phyloP scores from a whole-genome alignment of 192 early-diverging fungal species.

The Coemansia sp. region DNA sequence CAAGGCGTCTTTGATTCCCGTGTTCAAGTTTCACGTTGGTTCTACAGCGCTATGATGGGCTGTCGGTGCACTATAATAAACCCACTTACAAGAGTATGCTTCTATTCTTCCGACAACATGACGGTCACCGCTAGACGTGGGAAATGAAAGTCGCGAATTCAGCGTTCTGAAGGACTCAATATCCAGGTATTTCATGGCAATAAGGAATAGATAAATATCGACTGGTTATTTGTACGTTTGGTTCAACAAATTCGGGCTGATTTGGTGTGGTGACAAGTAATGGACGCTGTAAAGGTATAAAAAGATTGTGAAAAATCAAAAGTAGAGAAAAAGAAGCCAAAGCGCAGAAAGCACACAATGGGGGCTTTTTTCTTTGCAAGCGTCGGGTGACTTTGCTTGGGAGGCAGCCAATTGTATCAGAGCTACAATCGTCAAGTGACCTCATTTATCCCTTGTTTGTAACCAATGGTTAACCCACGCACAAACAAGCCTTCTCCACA shows the following conservation, averaged over 20 bases:
- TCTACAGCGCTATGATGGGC: background rate
- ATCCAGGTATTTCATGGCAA: conserved; percentile 86
- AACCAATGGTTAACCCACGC: too few species aligned
- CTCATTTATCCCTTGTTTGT: too few species aligned
- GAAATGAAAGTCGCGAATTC: conserved; percentile 80
- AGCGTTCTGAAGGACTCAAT: conserved; percentile 77
- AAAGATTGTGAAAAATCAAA: background rate
- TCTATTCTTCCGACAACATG: conserved; percentile 82
- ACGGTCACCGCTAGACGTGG: conserved; percentile 77
- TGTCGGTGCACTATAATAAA: background rate
- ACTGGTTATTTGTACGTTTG: conserved; percentile 10
- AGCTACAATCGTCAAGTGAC: too few species aligned
- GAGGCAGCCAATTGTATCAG: too few species aligned
- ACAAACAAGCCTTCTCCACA: too few species aligned
- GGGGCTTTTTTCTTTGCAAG: conserved; percentile 1
- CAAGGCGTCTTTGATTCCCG: background rate
- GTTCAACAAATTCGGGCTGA: background rate
- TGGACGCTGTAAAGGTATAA: background rate
- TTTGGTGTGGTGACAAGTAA: background rate
- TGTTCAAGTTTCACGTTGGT: background rate
- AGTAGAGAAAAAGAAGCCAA: conserved; percentile 8
- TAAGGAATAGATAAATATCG: background rate
- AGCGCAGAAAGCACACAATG: conserved; percentile 1
- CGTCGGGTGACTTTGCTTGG: too few species aligned
- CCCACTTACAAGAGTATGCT: conserved; percentile 90